Conservation (phyloP, 306 rosid species). For the Trifolium repens region DNA sequence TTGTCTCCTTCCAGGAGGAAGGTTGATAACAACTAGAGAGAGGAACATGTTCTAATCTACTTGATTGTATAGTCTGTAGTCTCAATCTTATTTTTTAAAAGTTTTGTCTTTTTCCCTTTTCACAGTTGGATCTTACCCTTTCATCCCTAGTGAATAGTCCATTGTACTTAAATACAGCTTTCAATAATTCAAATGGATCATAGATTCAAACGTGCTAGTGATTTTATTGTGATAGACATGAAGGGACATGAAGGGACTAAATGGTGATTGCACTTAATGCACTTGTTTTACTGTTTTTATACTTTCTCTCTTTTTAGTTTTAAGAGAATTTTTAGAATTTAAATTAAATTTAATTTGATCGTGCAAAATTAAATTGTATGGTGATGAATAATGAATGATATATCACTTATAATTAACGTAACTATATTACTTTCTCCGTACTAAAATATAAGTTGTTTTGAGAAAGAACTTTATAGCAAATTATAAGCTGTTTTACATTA, state of each 20-base stretch:
- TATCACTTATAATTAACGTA: background rate
- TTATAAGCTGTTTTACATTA: too few species aligned
- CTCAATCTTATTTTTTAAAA: conserved; percentile 39
- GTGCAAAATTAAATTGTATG: background rate
- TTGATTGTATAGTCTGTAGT: conserved; percentile 42
- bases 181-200: conserved; percentile 31
- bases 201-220: conserved; percentile 27
- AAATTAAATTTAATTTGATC: background rate
- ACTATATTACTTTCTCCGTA: too few species aligned
- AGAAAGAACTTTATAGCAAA: too few species aligned
- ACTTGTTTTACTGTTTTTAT: background rate
- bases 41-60: conserved; percentile 44
- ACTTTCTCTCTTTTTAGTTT: background rate
- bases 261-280: conserved; percentile 9
- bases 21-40: conserved; percentile 42
- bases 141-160: conserved; percentile 35
- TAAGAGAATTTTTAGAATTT: background rate
- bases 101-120: conserved; percentile 38
- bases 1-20: conserved; percentile 50
- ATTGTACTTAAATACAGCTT: conserved; percentile 22
- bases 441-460: too few species aligned
- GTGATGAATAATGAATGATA: background rate
- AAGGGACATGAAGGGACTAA: background rate
- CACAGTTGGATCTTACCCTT: conserved; percentile 29
- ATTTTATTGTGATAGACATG: conserved; percentile 25